Conservation (phyloP, 2,329 filamentous ascomycete genomes). For the Trichoderma guizhouense region DNA sequence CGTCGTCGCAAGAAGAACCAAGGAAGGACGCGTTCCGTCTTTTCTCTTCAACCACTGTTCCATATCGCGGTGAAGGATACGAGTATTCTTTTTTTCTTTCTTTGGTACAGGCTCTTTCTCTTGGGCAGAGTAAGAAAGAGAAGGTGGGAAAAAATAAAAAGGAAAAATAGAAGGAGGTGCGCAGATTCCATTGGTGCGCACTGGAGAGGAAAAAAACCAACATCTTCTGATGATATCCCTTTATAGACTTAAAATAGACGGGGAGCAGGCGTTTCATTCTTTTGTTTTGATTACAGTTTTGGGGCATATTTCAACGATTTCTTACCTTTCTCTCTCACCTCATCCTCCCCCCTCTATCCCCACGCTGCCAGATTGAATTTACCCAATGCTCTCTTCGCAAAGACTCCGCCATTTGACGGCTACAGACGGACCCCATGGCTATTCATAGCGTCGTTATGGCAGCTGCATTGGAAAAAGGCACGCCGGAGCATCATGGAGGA, state of each 20-base stretch:
- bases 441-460: constrained; percentile 1
- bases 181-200: background rate
- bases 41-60: background rate
- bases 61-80: background rate
- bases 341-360: background rate
- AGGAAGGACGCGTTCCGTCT: background rate
- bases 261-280: constrained; percentile 9
- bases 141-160: background rate
- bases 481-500: background rate
- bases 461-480: background rate
- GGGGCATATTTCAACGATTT: background rate
- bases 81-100: background rate
- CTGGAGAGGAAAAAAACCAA: background rate
- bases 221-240: constrained; percentile 17
- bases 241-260: constrained; percentile 18
- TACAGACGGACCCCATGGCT: background rate
- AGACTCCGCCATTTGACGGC: background rate
- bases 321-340: background rate
- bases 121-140: background rate
- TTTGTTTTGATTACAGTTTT: background rate
- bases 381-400: background rate
- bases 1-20: background rate
- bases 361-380: background rate
- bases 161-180: background rate
- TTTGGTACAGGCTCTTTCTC: background rate